Conservation (phyloP, 257 asterid genomes). For the Solanum raphanifolium region DNA sequence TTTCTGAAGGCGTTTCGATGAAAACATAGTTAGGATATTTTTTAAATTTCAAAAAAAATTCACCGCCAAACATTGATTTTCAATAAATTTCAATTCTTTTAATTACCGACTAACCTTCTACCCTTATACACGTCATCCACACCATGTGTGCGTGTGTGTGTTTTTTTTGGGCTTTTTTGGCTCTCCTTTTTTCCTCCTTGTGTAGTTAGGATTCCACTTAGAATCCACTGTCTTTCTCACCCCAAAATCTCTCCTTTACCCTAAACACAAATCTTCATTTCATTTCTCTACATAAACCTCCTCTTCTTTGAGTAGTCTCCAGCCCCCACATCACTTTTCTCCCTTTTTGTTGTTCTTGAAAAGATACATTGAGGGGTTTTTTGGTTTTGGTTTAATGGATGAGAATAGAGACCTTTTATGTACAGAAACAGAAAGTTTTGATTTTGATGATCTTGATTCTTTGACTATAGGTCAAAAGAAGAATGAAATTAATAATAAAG, state of each 20-base stretch:
- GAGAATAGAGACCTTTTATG: slow-evolving; percentile 41
- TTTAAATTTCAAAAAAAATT: background rate
- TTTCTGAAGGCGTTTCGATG: background rate
- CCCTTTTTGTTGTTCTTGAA: background rate
- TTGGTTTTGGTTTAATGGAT: slow-evolving; percentile 25
- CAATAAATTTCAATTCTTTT: background rate
- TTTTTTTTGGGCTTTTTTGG: background rate
- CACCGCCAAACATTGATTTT: background rate
- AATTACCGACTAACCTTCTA: background rate
- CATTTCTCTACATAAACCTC: slow-evolving; percentile 32
- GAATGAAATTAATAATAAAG: slow-evolving; percentile 15
- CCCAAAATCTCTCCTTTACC: slow-evolving; percentile 37
- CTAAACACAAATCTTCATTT: slow-evolving; percentile 40
- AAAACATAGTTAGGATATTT: background rate
- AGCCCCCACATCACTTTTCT: background rate
- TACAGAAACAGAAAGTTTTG: slow-evolving; percentile 23
- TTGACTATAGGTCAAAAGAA: slow-evolving; percentile 11
- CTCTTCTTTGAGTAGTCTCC: slow-evolving; percentile 22
- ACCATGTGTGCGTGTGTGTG: background rate
- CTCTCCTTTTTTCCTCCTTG: background rate
- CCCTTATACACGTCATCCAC: background rate
- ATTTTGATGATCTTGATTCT: slow-evolving; percentile 38
- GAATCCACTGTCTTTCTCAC: slow-evolving; percentile 11
- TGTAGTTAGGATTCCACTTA: background rate
- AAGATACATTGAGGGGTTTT: slow-evolving; percentile 7